phyloP scores from a whole-genome alignment of 129 eudicot species.

The Oenanthe sinensis region DNA sequence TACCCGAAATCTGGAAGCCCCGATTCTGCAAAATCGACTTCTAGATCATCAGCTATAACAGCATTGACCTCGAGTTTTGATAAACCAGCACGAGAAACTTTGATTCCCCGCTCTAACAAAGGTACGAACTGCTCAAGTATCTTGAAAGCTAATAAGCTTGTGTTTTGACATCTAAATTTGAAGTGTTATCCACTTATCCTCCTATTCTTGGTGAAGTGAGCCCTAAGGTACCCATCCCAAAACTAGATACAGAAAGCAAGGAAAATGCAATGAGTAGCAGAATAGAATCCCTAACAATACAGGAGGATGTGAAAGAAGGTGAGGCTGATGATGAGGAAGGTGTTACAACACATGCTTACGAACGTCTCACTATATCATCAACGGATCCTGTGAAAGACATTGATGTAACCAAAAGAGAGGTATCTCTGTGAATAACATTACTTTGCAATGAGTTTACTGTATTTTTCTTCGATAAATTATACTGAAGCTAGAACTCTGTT shows the following conservation, averaged over 20 bases:
- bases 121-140: constrained; percentile 26
- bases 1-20: constrained; percentile 63
- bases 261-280: constrained; percentile 51
- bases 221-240: constrained; percentile 44
- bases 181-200: constrained; percentile 1
- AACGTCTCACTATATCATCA: constrained; percentile 56
- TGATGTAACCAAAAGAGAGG: constrained; percentile 95
- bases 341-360: constrained; percentile 64
- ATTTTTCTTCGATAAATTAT: neutral
- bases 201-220: constrained; percentile 32
- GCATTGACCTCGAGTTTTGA: constrained; percentile 63
- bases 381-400: constrained; percentile 63
- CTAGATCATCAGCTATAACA: constrained; percentile 58
- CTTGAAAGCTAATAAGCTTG: constrained; percentile 1
- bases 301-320: constrained; percentile 73
- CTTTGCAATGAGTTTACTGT: neutral
- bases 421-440: constrained; percentile 12
- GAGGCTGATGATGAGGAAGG: constrained; percentile 90
- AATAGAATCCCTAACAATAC: constrained; percentile 59
- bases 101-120: constrained; percentile 65
- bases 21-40: constrained; percentile 47
- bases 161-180: constrained; percentile 1
- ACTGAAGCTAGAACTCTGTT: neutral
- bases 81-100: constrained; percentile 46
- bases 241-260: constrained; percentile 39